Base-by-base conservation (phyloP, 1,284 basidiomycete genomes). In the Microbotryum silenes-acaulis region DNA sequence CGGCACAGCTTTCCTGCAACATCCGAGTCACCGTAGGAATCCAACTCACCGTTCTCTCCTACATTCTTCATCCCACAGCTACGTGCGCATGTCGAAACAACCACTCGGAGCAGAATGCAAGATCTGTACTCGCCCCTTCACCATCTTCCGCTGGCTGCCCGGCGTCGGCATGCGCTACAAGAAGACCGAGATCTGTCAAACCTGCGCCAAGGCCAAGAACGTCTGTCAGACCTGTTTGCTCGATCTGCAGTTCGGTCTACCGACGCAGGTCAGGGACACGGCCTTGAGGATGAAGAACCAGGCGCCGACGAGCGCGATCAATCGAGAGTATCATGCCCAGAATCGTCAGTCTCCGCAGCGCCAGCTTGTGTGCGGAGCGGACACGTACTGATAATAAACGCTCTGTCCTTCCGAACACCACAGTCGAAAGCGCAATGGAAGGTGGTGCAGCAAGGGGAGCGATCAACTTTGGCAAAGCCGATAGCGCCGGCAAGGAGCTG, bases 141-240 rank as follows among this genome's bases (percentile, higher is more conserved):
- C 96, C 78, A 60, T 97, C 69, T 99, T 98, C 77, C 86, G 92
- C 52, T 98, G 96, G 96, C 94, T 97, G 72, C 93, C 96, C 2
- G 96, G 96, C 56, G 73, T 76, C 18, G 94, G 92, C 49, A 88
- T 86, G 74, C 85, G 96, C 48, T 96, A 86, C 83, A 98, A 98
- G 80, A 90, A 91, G 71, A 99, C 96, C 6, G 94, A 97, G 66
- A 87, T 98, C 68, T 99, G 96, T 78, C 92, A 96, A 75, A 97
- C 96, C 1, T 98, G 96, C 72, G 90, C 94, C 46, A 98, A 97
- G 80, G 87, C 97, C 71, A 97, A 97, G 81, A 97, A 98, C 73
- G 89, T 96, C 49, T 99, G 96, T 78, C 96, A 98, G 78, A 97
- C 93, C 1, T 98, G 96, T 76, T 80, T 99, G 31, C 80, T 99